phyloP scores from a whole-genome alignment of 768 basidiomycete species.

The Xerocomus brunneocitrinus region DNA sequence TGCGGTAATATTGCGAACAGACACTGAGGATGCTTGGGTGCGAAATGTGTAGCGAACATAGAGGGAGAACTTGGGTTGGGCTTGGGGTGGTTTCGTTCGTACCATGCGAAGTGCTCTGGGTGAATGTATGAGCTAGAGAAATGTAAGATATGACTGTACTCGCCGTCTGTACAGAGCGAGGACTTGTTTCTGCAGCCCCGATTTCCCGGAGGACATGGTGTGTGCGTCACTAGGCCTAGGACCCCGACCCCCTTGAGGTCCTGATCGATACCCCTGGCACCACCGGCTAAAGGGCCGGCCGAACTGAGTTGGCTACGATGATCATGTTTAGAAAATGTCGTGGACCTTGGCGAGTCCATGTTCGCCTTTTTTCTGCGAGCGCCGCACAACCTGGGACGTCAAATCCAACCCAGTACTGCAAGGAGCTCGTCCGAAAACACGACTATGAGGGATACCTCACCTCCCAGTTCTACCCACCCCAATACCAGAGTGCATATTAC shows the following conservation, averaged over 20 bases:
- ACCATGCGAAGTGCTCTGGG: conserved; percentile 73
- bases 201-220: conserved; percentile 32
- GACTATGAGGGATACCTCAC: conserved; percentile 79
- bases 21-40: conserved; percentile 53
- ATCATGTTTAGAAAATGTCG: conserved; percentile 14
- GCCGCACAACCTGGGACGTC: conserved; percentile 18
- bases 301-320: conserved; percentile 12
- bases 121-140: conserved; percentile 5
- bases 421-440: conserved; percentile 63
- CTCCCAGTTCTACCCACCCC: conserved; percentile 67
- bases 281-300: conserved; percentile 16
- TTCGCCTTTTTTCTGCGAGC: conserved; percentile 13
- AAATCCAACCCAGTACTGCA: conserved; percentile 62
- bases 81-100: conserved; percentile 54
- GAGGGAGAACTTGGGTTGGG: conserved; percentile 62
- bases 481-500: conserved; percentile 62
- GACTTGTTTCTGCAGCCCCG: conserved; percentile 52
- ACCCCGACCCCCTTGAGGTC: conserved; percentile 1
- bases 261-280: conserved; percentile 16
- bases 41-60: conserved; percentile 69
- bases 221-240: not conserved
- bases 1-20: conserved; percentile 60
- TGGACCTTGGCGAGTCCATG: conserved; percentile 8
- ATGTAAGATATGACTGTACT: conserved; percentile 3
- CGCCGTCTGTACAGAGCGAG: conserved; percentile 54